Conservation (phyloP, 2,329 filamentous ascomycete genomes). For the Aquanectria penicillioides region DNA sequence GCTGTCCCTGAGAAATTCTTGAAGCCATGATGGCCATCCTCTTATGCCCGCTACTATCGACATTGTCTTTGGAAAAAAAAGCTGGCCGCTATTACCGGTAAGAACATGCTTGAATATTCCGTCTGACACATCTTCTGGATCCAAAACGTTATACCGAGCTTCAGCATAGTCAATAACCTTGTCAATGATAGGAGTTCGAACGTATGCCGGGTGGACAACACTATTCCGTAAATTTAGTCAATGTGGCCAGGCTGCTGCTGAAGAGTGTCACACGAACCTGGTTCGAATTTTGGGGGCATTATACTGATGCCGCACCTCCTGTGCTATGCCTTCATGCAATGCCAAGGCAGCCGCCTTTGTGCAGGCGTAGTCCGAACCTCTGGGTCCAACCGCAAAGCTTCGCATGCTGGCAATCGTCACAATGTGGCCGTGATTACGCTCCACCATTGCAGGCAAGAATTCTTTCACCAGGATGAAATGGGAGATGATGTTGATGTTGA, state of each 20-base stretch:
- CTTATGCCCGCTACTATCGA: background rate
- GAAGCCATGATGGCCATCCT: background rate
- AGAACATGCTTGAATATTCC: background rate
- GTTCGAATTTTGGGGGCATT: slow-evolving; percentile 49
- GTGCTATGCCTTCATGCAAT: slow-evolving; percentile 70
- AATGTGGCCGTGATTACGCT: slow-evolving; percentile 71
- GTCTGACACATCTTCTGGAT: background rate
- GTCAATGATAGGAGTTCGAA: background rate
- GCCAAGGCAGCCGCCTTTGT: slow-evolving; percentile 69
- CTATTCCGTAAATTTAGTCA: background rate
- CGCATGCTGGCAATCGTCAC: slow-evolving; percentile 73
- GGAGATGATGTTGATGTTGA: slow-evolving; percentile 71
- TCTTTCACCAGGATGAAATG: slow-evolving; percentile 70
- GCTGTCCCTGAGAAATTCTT: background rate
- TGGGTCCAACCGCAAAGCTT: slow-evolving; percentile 64
- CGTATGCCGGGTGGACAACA: background rate
- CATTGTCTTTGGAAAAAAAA: background rate
- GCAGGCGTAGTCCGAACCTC: slow-evolving; percentile 70
- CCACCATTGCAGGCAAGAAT: slow-evolving; percentile 70
- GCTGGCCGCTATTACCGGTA: background rate
- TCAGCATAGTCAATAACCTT: background rate
- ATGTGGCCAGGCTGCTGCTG: no score
- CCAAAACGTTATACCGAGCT: background rate
- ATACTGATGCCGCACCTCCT: slow-evolving; percentile 65
- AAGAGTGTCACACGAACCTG: background rate